Evolutionary conservation across 768 basidiomycete species (phyloP), one percentile per base, ranked within the genome.

Genomic region (Naganishia onofrii): DNA sequence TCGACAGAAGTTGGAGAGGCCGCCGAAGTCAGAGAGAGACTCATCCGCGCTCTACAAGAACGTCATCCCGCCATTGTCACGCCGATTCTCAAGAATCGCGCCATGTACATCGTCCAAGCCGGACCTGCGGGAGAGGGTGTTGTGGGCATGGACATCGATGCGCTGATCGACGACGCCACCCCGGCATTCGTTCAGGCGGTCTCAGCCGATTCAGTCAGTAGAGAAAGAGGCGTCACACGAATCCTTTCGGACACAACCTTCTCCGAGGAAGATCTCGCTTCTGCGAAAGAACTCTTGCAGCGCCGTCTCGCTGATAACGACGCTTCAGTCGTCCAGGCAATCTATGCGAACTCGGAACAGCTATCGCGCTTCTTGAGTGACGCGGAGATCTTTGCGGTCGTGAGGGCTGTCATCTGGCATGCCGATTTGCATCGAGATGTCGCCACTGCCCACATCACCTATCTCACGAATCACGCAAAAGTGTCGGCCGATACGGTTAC

Each of bases 251-350:
- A 79, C 32, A 72, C 74, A 19, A 71, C 66, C n/a, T 55, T 83
- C 2, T 78, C 83, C 1, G 69, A 79, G 17, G 74, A 70, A 7
- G 69, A 72, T n/a, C 29, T 56, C 15, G 56, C 69, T 8, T 77
- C 88, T 2, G 80, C 89, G 23, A 84, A 83, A n/a, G 84, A 86
- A 1, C 88, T 89, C 0, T 81, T 97, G 5, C 77, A 89, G 34
- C 85, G 88, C 17, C 87, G 91, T 1, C 81, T 91, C 3, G 85
- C 87, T 60, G 93, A 95, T 74, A 83, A 84, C 8, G 84, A 87
- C 32, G 70, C 81, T 1, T 75, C 81, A 1, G 89, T 96, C 31
- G 79, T 93, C 15, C 84, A 88, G 54, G 85, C 84, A 0, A 82
- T 96, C 10, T 94, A 93, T 79, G 82, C 82, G 1, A 80, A 84